phyloP scores from a whole-genome alignment of 345 rosid species.

The Cardamine resedifolia region DNA sequence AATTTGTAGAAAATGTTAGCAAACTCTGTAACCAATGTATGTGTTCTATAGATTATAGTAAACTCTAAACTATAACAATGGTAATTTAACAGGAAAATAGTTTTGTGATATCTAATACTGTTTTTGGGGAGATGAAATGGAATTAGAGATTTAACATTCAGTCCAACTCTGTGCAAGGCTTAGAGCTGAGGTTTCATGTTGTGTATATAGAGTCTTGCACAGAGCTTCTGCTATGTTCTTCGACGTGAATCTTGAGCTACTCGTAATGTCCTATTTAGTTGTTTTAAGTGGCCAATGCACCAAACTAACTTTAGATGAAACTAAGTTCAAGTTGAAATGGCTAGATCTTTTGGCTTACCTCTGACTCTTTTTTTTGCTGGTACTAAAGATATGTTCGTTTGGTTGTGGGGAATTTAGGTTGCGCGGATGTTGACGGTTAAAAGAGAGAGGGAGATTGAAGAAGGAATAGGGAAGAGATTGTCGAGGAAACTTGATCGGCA shows the following conservation, averaged over 20 bases:
- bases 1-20: neutral
- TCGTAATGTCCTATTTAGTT: neutral
- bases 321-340: neutral
- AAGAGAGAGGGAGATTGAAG: constrained; percentile 87
- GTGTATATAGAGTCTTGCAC: neutral
- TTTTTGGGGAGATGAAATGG: neutral
- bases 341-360: neutral
- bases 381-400: constrained; percentile 16
- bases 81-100: neutral
- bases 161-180: neutral
- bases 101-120: neutral
- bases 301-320: neutral
- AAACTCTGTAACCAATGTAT: neutral
- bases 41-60: neutral
- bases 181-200: neutral
- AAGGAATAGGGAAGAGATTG: constrained; percentile 80
- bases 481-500: constrained; percentile 87
- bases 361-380: neutral
- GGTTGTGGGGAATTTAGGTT: constrained; percentile 43
- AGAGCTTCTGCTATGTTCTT: neutral
- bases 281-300: neutral
- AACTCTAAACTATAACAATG: neutral
- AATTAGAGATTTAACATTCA: neutral
- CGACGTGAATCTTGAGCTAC: neutral
- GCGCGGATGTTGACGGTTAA: constrained; percentile 82